phyloP scores from a whole-genome alignment of 2,329 filamentous ascomycete species.

The Penicillium fuscoglaucum region DNA sequence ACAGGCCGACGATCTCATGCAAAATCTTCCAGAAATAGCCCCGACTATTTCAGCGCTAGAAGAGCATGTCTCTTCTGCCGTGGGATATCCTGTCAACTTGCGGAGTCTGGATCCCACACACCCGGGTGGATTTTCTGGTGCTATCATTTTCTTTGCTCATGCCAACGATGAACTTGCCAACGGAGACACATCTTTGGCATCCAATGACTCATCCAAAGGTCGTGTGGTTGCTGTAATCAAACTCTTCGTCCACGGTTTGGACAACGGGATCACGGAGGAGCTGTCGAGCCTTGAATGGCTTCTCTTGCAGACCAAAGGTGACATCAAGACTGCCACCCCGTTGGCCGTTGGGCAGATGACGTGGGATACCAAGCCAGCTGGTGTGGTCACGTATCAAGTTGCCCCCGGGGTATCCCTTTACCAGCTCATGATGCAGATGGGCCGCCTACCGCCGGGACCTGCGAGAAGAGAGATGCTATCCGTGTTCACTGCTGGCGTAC shows the following conservation, averaged over 20 bases:
- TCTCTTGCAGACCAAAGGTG: neutral
- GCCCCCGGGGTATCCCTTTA: conserved; percentile 1
- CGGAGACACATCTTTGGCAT: neutral
- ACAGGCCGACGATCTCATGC: neutral
- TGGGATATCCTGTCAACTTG: neutral
- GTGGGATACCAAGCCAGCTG: neutral
- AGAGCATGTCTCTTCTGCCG: neutral
- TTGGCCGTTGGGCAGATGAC: neutral
- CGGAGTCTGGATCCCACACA: neutral
- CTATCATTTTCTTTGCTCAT: conserved; percentile 3
- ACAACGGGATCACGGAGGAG: conserved; percentile 2
- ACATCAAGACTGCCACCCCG: conserved; percentile 1
- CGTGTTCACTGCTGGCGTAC: neutral
- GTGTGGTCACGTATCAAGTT: conserved; percentile 1
- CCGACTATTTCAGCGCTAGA: neutral
- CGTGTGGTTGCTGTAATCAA: neutral
- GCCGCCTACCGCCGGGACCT: neutral
- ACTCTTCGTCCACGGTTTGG: neutral
- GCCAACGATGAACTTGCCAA: neutral
- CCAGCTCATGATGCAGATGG: conserved; percentile 1
- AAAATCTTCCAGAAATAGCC: conserved; percentile 1
- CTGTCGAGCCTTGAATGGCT: conserved; percentile 5
- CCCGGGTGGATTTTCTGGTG: neutral
- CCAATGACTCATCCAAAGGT: neutral
- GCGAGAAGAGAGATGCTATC: neutral